phyloP scores from a whole-genome alignment of 805 yeast genomes.

The Wickerhamomyces canadensis region DNA sequence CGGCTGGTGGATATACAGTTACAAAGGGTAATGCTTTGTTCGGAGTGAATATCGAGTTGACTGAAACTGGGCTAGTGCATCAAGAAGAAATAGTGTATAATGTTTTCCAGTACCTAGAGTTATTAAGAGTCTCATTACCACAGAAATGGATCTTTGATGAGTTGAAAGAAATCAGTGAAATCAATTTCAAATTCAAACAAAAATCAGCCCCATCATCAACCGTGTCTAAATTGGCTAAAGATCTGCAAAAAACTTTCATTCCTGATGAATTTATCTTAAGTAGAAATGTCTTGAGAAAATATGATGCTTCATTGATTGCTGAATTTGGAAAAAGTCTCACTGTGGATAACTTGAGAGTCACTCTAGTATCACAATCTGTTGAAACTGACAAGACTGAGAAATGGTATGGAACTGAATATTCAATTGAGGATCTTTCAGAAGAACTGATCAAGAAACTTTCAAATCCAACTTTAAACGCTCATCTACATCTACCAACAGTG shows the following conservation, averaged over 20 bases:
- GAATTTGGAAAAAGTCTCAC: constrained; percentile 44
- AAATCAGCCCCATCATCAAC: constrained; percentile 68
- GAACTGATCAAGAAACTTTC: constrained; percentile 32
- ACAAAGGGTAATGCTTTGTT: constrained; percentile 67
- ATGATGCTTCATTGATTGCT: constrained; percentile 47
- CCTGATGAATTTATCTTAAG: constrained; percentile 65
- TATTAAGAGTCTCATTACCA: constrained; percentile 54
- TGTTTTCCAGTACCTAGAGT: constrained; percentile 67
- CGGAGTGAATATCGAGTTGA: constrained; percentile 67
- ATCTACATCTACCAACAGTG: constrained; percentile 58
- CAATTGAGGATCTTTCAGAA: constrained; percentile 37
- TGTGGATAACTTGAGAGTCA: constrained; percentile 55
- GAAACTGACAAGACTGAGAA: constrained; percentile 53
- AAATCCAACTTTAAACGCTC: constrained; percentile 24
- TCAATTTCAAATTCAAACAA: constrained; percentile 76
- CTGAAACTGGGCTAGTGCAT: constrained; percentile 61
- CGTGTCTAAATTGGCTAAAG: constrained; percentile 60
- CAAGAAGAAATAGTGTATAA: constrained; percentile 55
- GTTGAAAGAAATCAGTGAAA: constrained; percentile 56
- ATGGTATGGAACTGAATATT: constrained; percentile 90
- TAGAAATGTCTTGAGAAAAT: constrained; percentile 49
- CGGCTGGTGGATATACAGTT: constrained; percentile 64
- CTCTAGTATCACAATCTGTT: constrained; percentile 47
- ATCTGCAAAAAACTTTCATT: constrained; percentile 49
- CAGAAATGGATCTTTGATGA: constrained; percentile 81